Evolutionary conservation across 805 yeast genomes (phyloP).

Genomic region (Metahyphopichia silvanorum): DNA sequence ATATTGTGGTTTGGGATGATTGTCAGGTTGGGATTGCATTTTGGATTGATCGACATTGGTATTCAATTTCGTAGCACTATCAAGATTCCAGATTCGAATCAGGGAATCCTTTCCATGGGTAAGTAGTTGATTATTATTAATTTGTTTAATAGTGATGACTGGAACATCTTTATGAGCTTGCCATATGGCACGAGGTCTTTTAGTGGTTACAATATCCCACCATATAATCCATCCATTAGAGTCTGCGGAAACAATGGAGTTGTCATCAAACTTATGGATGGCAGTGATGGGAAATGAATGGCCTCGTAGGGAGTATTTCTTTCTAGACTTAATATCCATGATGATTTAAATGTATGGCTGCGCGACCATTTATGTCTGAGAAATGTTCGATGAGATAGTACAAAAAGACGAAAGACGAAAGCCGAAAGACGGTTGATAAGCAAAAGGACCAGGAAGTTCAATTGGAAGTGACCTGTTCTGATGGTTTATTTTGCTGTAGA

Average conservation of each 20-base stretch:
- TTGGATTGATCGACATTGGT: slow-evolving; percentile 1
- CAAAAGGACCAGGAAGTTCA: no score
- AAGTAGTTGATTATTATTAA: slow-evolving; percentile 27
- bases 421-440: no score
- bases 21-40: slow-evolving; percentile 8
- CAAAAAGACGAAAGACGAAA: no score
- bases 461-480: no score
- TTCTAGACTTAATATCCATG: no score
- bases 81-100: slow-evolving; percentile 42
- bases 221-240: slow-evolving; percentile 58
- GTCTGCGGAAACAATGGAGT: slow-evolving; percentile 51
- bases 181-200: slow-evolving; percentile 58
- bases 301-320: slow-evolving; percentile 17
- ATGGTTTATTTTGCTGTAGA: no score
- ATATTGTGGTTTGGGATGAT: slow-evolving; percentile 9
- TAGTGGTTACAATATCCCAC: slow-evolving; percentile 55
- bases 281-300: slow-evolving; percentile 13
- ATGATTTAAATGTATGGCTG: no score
- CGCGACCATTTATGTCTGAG: no score
- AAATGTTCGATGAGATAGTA: no score
- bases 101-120: slow-evolving; percentile 71
- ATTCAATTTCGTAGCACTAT: slow-evolving; percentile 7
- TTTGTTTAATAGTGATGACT: slow-evolving; percentile 43
- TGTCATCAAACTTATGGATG: not conserved
- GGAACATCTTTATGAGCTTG: slow-evolving; percentile 50